Conservation (phyloP, 2,329 filamentous ascomycete species). For the Aspergillus hiratsukae region DNA sequence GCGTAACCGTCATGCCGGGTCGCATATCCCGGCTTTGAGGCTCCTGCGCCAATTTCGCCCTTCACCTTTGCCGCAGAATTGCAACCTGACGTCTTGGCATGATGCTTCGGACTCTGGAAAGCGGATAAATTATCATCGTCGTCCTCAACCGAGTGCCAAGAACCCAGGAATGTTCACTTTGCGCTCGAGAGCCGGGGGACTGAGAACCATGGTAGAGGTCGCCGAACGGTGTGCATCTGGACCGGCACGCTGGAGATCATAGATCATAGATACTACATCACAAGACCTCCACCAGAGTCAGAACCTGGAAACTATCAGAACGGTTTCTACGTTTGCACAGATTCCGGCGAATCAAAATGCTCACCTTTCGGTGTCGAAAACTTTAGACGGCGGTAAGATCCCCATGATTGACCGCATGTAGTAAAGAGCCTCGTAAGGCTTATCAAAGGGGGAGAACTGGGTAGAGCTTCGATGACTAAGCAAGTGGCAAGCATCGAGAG, state of each 20-base stretch:
- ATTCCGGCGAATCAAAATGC: background rate
- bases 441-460: background rate
- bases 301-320: background rate
- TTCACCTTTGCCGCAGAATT: background rate
- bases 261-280: background rate
- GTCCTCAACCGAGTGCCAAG: background rate
- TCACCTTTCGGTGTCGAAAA: background rate
- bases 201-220: background rate
- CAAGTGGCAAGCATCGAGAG: background rate
- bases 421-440: background rate
- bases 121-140: background rate
- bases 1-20: background rate
- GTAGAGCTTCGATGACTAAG: background rate
- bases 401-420: background rate
- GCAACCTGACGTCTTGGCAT: background rate
- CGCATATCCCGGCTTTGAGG: background rate
- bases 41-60: background rate
- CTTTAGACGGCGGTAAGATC: background rate
- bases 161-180: background rate
- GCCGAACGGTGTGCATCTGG: background rate
- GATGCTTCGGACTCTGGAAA: background rate
- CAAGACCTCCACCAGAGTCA: background rate
- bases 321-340: background rate
- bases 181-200: background rate
- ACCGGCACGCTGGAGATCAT: background rate